These are phyloP conservation scores for thale cress (Arabidopsis thaliana) DNA, from an alignment of 345 rosid genomes.

Conservation along the genomic window TAIR10.1 NC_003071.7:18102001-18102500, in stretches of 20 bases:
- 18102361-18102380: conserved; percentile 89
- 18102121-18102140: conserved; percentile 83
- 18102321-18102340: conserved; percentile 90
- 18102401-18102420: conserved; percentile 67
- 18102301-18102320: conserved; percentile 58
- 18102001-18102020: conserved; percentile 53
- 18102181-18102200: conserved; percentile 60
- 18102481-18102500: conserved; percentile 43
- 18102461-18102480: conserved; percentile 45
- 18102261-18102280: neutral
- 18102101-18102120: conserved; percentile 59
- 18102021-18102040: conserved; percentile 4
- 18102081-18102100: conserved; percentile 25
- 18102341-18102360: conserved; percentile 94
- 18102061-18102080: conserved; percentile 32
- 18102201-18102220: conserved; percentile 68
- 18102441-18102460: conserved; percentile 41
- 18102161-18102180: conserved; percentile 45
- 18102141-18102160: conserved; percentile 62
- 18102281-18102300: conserved; percentile 13
- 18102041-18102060: conserved; percentile 19
- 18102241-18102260: neutral
- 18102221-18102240: conserved; percentile 34
- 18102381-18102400: conserved; percentile 80
- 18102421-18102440: conserved; percentile 51